Evolutionary conservation across 78 protist species (phyloP).

Genomic region (Diacronema lutheri): DNA sequence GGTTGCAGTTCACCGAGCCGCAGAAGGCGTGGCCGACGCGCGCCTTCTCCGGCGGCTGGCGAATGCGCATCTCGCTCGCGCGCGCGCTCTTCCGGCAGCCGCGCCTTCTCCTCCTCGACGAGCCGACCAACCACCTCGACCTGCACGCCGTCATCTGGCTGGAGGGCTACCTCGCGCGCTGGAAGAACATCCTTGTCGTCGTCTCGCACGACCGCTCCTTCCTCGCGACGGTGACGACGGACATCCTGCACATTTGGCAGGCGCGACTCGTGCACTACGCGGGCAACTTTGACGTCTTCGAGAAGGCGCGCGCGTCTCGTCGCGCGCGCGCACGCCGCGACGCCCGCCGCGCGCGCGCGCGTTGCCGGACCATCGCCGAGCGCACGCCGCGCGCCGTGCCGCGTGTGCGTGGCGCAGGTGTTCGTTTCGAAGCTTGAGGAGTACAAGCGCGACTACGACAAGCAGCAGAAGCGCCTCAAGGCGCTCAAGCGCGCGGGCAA

Average conservation of each 20-base stretch:
- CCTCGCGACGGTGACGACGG: conserved; percentile 78
- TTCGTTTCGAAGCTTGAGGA: conserved; percentile 66
- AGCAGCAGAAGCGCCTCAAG: conserved; percentile 85
- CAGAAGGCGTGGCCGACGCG: conserved; percentile 48
- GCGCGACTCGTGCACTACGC: conserved; percentile 63
- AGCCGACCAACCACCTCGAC: conserved; percentile 90
- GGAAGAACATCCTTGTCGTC: conserved; percentile 68
- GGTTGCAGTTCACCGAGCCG: conserved; percentile 38
- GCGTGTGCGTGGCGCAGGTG: no score
- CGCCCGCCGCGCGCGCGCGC: no score
- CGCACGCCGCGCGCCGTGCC: no score
- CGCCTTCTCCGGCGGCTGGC: conserved; percentile 78
- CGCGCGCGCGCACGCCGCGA: no score
- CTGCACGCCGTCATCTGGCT: conserved; percentile 86
- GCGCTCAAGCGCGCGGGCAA: conserved; percentile 62
- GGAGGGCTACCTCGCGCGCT: conserved; percentile 75
- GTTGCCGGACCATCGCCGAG: conserved; percentile 39
- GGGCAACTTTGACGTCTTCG: conserved; percentile 61
- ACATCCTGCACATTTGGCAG: conserved; percentile 78
- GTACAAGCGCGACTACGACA: conserved; percentile 61
- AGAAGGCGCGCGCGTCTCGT: neutral
- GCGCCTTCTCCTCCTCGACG: conserved; percentile 68
- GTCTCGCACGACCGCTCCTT: conserved; percentile 85
- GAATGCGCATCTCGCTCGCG: conserved; percentile 87
- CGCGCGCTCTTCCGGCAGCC: conserved; percentile 63